Base-by-base conservation (phyloP, 2,329 filamentous ascomycete genomes). In the Blastomyces emzantsi region DNA sequence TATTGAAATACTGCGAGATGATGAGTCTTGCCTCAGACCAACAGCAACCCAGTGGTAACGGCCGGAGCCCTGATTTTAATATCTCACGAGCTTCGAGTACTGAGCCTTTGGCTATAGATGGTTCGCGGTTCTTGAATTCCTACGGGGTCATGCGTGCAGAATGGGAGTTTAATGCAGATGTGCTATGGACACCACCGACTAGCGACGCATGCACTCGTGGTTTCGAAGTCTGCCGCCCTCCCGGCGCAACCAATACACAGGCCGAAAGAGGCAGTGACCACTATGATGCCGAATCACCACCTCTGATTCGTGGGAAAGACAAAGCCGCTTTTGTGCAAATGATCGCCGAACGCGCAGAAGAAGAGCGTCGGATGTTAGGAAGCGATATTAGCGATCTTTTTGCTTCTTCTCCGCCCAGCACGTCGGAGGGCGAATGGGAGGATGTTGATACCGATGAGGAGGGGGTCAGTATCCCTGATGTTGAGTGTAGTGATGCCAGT, bases 331-430 rank as follows among this genome's bases (percentile, higher is more conserved):
- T 64, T n/a, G 49, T 41, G 4, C 33, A 51, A 28, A 58, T 54
- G 51, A 30, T 62, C n/a, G 33, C 54, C 2, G 45, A 45, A 11
- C 22, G 36, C 41, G 36, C 28, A 17, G 33, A 33, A 33, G 43
- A 43, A 45, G 62, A 45, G 17, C 47, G 43, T 49, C 39, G 49
- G 19, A 30, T 47, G 33, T 25, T 60, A 25, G 62, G 45, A 25
- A 63, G 62, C 25, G 62, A 63, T 19, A n/a, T 61, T 30, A 57
- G 36, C 33, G 62, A 63, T 25, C 25, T 63, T 52, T 63, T 60
- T 13, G 17, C 19, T 22, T 19, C 41, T 25, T 63, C 62, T 25
- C 22, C 17, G 15, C 7, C 51, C 11, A 6, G 9, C 61, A 47
- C 25, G 7, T 56, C 51, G 11, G 61, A 36, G 17, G 33, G n/a